Evolutionary conservation across 306 rosid species (phyloP), one percentile per base, ranked within the genome.

Genomic region (Vicia villosa): DNA sequence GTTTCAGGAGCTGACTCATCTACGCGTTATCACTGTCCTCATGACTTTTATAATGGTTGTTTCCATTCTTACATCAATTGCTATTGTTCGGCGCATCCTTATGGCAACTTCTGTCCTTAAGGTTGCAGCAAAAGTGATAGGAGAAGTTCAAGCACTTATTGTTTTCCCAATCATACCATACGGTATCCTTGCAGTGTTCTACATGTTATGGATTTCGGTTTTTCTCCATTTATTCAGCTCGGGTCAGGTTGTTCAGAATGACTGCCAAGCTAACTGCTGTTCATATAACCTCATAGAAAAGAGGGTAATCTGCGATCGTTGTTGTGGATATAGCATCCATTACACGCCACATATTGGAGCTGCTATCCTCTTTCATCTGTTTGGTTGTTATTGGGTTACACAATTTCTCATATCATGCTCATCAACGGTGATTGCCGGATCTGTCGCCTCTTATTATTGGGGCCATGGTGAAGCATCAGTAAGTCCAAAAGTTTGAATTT

Each of bases 61-160:
- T 76, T 68, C 96, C 56, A 63, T 91, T 75, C 96, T 94, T 67
- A 87, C 99, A 8, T 94, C 99, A 75, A 84, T 94, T 69, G 97
- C 97, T 34, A 72, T 94, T 68, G 83, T 87, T 68, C 95, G 92
- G n/a, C 97, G 99, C 54, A 87, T 94, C 78, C 93, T 94, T 74
- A 91, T 87, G 95, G 96, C 92, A 68, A 91, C 97, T 65, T 87
- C 97, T 63, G 99, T 94, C 55, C 96, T 94, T 8, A 94, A 89
- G 97, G 98, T 92, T 67, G 92, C 96, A 22, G 98, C 98, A 52
- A 92, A 92, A 88, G 95, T 89, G 77, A 89, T 92, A 28, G 92
- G 98, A 77, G 98, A 92, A 84, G 96, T 88, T 75, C 96, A 81
- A 80, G 96, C 91, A 2, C 92, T 92, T 72, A 87, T 87, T 55